A percentile compares a stretch with the other conserved stretches of the same genome.
phyloP scores from a whole-genome alignment of 2,329 filamentous ascomycete species.

The Penicillium sp. region DNA sequence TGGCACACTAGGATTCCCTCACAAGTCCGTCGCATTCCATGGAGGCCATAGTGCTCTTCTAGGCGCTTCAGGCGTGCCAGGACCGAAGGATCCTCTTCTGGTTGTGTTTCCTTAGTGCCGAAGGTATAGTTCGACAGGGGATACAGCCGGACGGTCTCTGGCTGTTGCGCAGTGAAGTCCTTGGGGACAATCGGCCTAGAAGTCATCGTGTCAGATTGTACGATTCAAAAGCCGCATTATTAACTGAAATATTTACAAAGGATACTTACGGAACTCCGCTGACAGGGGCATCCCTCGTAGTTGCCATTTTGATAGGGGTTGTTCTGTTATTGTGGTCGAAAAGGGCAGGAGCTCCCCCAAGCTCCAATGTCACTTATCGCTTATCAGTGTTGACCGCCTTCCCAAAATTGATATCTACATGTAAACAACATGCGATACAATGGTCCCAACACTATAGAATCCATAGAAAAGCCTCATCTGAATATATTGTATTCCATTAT shows the following conservation, averaged over 20 bases:
- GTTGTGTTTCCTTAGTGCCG: conserved; percentile 96
- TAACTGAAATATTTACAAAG: neutral
- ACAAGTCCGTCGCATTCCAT: conserved; percentile 96
- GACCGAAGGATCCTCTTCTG: conserved; percentile 95
- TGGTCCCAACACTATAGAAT: neutral
- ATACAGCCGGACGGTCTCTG: conserved; percentile 83
- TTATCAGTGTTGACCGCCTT: neutral
- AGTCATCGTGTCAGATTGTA: conserved; percentile 12
- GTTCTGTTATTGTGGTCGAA: neutral
- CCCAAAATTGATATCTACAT: neutral
- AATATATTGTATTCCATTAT: neutral
- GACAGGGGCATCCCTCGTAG: neutral
- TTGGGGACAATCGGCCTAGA: conserved; percentile 70
- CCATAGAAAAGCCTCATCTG: neutral
- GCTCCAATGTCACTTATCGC: neutral
- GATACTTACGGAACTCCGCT: conserved; percentile 46
- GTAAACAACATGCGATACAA: neutral
- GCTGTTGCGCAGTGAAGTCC: conserved; percentile 85
- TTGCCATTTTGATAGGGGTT: neutral
- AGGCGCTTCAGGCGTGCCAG: conserved; percentile 86
- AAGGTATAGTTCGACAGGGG: conserved; percentile 99
- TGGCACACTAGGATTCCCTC: conserved; percentile 97
- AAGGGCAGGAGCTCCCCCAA: neutral
- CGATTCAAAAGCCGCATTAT: too few relatives aligned
- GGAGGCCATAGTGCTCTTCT: conserved; percentile 87